Evolutionary conservation across 108 stramenopile species (phyloP), one percentile per base, ranked within the genome.

Genomic region (Discostella pseudostelligera): DNA sequence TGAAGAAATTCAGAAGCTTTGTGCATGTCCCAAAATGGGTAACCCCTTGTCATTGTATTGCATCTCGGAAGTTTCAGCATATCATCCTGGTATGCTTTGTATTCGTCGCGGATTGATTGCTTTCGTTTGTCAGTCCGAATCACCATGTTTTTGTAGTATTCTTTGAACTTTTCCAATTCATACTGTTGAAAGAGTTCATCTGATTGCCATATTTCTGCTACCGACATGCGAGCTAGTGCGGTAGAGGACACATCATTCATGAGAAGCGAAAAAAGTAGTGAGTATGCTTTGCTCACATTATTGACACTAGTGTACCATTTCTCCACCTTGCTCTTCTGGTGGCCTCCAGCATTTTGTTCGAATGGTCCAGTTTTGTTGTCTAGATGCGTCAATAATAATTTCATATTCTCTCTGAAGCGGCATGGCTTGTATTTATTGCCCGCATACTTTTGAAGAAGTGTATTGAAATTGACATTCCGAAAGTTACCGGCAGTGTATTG

Each of bases 201-300:
- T 25, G 53, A 54, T 26, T 26, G 22, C 53, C 53, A 54, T 5
- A 54, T 26, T 54, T 54, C 28, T 6, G 24, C 25, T 54, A 25
- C 53, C 14, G 53, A 25, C 53, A 54, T 54, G 4, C 25, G 4
- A n/a, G 14, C 25, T 26, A 54, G 4, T 29, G 29, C 53, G 1
- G 3, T 26, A 8, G 53, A 54, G n/a, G 21, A 25, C n/a, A n/a
- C 25, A 5, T 20, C 7, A 54, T 54, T 25, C 53, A 54, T 54
- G 53, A 25, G 25, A 4, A 54, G 25, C 24, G 25, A 54, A 29
- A 54, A 54, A 5, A 54, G 29, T 25, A 54, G 25, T 1, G 53
- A 25, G 14, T 54, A 54, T 29, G 53, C 53, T 54, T 54, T 54
- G 53, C 53, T 54, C 7, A 54, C 53, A n/a, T 54, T 54, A n/a